phyloP scores from a whole-genome alignment of 2,329 filamentous ascomycete genomes.

The Exophiala sp. region DNA sequence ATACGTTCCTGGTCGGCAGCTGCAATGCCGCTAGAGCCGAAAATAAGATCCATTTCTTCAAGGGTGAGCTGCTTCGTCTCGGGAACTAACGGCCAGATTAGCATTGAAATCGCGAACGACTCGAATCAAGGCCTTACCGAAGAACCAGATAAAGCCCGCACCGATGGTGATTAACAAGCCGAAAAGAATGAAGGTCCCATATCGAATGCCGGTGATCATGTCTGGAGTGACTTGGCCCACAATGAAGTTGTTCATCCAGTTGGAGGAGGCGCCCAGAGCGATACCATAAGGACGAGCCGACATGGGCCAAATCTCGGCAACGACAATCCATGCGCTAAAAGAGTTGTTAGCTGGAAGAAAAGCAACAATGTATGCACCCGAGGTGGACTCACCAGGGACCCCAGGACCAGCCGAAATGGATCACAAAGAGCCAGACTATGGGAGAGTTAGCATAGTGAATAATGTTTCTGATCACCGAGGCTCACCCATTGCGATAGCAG shows the following conservation, averaged over 20 bases:
- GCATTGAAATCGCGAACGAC: background rate
- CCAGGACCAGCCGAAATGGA: conserved; percentile 72
- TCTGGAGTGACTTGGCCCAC: conserved; percentile 43
- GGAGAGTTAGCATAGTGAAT: background rate
- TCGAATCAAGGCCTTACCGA: conserved; percentile 14
- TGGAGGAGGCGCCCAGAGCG: conserved; percentile 59
- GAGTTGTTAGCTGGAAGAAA: background rate
- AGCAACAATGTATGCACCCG: background rate
- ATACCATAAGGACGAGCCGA: conserved; percentile 65
- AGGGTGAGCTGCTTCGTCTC: conserved; percentile 34
- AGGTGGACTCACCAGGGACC: conserved; percentile 28
- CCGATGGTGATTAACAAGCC: conserved; percentile 52
- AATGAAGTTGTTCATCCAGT: conserved; percentile 41
- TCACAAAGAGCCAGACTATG: conserved; percentile 60
- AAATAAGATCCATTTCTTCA: conserved; percentile 33
- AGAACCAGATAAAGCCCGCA: conserved; percentile 28
- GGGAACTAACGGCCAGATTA: conserved; percentile 28
- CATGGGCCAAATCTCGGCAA: conserved; percentile 69
- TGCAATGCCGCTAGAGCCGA: conserved; percentile 56
- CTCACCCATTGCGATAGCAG: conserved; percentile 45
- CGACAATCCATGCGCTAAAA: conserved; percentile 60
- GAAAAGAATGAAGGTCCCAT: conserved; percentile 68
- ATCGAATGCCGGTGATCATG: conserved; percentile 58
- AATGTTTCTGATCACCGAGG: background rate
- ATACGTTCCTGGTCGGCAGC: conserved; percentile 63